Evolutionary conservation across 2,329 filamentous ascomycete genomes (phyloP).

Genomic region (Sarocladiaceae sp.): DNA sequence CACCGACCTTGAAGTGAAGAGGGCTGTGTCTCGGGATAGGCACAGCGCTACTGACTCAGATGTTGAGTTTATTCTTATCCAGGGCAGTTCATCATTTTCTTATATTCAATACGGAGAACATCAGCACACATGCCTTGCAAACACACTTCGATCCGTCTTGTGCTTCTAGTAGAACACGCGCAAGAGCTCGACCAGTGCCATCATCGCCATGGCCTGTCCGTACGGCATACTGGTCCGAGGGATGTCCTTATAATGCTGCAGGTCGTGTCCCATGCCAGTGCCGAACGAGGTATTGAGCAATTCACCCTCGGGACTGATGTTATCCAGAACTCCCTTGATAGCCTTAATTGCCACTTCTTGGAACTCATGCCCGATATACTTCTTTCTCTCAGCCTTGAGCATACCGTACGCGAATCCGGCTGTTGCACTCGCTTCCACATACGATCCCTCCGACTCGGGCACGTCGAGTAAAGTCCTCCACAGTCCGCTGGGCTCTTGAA

Average conservation of each 20-base stretch:
- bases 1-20: too few species aligned
- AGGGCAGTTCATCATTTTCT: too few species aligned
- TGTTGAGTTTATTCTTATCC: too few species aligned
- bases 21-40: too few species aligned
- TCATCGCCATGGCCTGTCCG: constrained; percentile 80
- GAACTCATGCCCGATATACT: constrained; percentile 60
- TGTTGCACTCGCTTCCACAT: constrained; percentile 72
- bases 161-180: constrained; percentile 10
- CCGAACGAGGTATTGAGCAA: constrained; percentile 73
- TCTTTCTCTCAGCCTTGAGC: constrained; percentile 66
- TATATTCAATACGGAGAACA: too few species aligned
- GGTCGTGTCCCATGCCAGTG: constrained; percentile 68
- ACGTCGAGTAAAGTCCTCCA: constrained; percentile 75
- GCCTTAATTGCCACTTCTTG: constrained; percentile 60
- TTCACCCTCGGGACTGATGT: constrained; percentile 65
- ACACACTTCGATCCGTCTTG: too few species aligned
- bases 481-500: constrained; percentile 60
- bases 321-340: constrained; percentile 60
- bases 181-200: constrained; percentile 68
- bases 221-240: constrained; percentile 78
- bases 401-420: constrained; percentile 80
- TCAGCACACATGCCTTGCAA: too few species aligned
- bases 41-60: too few species aligned
- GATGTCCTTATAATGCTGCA: constrained; percentile 77
- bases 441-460: constrained; percentile 62